phyloP scores from a whole-genome alignment of 768 basidiomycete genomes.

The Amanita subjunquillea region DNA sequence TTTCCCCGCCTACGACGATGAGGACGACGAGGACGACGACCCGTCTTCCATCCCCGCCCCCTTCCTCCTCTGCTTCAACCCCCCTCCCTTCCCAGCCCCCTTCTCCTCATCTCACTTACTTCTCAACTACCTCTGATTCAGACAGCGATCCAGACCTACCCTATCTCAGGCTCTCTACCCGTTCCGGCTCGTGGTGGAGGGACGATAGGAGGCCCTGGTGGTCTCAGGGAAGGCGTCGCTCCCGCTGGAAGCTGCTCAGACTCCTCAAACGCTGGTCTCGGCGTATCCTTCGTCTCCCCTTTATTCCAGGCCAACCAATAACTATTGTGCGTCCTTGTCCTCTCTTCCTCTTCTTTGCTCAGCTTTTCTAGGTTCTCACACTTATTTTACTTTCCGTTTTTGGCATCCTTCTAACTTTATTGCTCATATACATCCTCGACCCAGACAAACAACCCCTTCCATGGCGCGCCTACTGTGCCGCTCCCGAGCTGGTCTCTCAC shows the following conservation, averaged over 20 bases:
- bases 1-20: conserved; percentile 11
- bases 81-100: conserved; percentile 53
- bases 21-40: conserved; percentile 13
- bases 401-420: conserved; percentile 74
- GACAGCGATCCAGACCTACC: conserved; percentile 51
- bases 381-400: conserved; percentile 67
- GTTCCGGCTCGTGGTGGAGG: conserved; percentile 27
- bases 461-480: conserved; percentile 88
- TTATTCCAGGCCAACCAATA: conserved; percentile 71
- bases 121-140: conserved; percentile 43
- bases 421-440: conserved; percentile 87
- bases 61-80: conserved; percentile 33
- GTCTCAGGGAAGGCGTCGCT: conserved; percentile 43
- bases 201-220: conserved; percentile 50
- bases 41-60: conserved; percentile 3
- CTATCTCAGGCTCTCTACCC: conserved; percentile 21
- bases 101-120: conserved; percentile 50
- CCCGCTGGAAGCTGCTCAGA: conserved; percentile 36
- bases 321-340: conserved; percentile 55
- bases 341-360: conserved; percentile 1
- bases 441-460: conserved; percentile 93
- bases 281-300: conserved; percentile 54
- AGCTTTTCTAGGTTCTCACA: conserved; percentile 18
- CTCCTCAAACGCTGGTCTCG: conserved; percentile 44
- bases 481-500: conserved; percentile 34